Percentiles rank a stretch among this genome's conserved stretches.
phyloP scores from a whole-genome alignment of 768 basidiomycete species.

The Atractiella rhizophila region DNA sequence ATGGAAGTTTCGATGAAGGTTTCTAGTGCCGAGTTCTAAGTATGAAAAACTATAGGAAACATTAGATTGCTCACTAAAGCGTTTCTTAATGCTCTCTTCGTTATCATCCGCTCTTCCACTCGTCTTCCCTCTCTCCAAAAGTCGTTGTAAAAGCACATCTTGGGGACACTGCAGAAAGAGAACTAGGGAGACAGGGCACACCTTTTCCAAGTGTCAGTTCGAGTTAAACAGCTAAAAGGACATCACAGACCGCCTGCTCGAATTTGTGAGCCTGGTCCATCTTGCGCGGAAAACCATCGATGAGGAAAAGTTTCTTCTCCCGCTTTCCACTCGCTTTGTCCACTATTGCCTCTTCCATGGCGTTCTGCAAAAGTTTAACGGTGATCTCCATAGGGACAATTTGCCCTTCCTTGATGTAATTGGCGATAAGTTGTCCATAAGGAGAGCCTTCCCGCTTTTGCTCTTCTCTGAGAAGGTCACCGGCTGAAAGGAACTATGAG shows the following conservation, averaged over 20 bases:
- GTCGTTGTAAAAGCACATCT: constrained; percentile 56
- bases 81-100: constrained; percentile 73
- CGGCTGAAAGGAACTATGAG: constrained; percentile 31
- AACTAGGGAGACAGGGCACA: constrained; percentile 53
- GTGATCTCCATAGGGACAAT: constrained; percentile 97
- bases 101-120: constrained; percentile 94
- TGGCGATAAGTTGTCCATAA: constrained; percentile 49
- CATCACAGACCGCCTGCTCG: constrained; percentile 40
- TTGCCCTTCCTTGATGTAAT: constrained; percentile 64
- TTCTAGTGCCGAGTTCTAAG: constrained; percentile 20
- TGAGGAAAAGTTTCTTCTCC: constrained; percentile 49
- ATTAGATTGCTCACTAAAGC: constrained; percentile 41
- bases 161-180: constrained; percentile 72
- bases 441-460: constrained; percentile 57
- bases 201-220: constrained; percentile 16
- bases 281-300: constrained; percentile 93
- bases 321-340: constrained; percentile 29
- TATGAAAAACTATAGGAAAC: not conserved
- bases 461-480: constrained; percentile 89
- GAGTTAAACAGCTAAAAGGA: not conserved
- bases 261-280: constrained; percentile 93
- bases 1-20: constrained; percentile 69
- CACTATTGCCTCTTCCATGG: constrained; percentile 35
- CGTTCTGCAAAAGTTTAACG: constrained; percentile 76
- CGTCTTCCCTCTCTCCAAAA: constrained; percentile 74